These are phyloP conservation scores for Neoscytalidium dimidiatum DNA, from an alignment of 2,329 filamentous ascomycete genomes.

Conservation along the genomic window DNA sequence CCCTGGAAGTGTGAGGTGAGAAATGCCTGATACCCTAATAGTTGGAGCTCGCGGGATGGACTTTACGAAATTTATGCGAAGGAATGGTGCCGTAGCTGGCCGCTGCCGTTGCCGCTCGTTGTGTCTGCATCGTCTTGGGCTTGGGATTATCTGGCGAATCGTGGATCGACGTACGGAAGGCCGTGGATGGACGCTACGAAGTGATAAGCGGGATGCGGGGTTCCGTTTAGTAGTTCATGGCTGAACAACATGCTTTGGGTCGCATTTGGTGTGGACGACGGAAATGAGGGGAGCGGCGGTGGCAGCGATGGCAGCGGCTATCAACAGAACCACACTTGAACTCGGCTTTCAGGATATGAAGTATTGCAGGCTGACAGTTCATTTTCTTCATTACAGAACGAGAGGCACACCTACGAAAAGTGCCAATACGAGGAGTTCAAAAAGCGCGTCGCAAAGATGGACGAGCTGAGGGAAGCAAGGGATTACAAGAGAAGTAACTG, in stretches of 20 bases:
- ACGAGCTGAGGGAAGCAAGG: constrained; percentile 88
- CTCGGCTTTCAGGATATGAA: no score
- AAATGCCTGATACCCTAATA: no score
- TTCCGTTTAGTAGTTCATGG: no score
- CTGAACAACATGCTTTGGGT: no score
- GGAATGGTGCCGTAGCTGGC: not conserved
- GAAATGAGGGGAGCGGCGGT: not conserved
- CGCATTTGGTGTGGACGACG: no score
- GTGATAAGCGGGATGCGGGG: no score
- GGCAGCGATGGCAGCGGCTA: not conserved
- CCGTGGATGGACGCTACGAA: no score
- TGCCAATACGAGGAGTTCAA: constrained; percentile 99
- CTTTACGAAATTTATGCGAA: not conserved
- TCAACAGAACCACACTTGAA: no score
- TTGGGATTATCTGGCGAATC: not conserved
- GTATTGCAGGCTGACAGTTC: not conserved
- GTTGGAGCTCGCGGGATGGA: no score
- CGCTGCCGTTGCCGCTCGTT: not conserved
- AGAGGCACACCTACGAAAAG: constrained; percentile 97
- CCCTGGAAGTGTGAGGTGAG: constrained; percentile 97
- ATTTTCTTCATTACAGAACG: constrained; percentile 40
- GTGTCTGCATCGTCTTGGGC: not conserved
- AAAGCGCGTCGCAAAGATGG: constrained; percentile 97
- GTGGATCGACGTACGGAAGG: no score
- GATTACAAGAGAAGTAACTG: constrained; percentile 83